A percentile compares a stretch with the other conserved stretches of the same genome.
phyloP scores from a whole-genome alignment of 2,329 filamentous ascomycete genomes.

The Arthrinium puccinioides region DNA sequence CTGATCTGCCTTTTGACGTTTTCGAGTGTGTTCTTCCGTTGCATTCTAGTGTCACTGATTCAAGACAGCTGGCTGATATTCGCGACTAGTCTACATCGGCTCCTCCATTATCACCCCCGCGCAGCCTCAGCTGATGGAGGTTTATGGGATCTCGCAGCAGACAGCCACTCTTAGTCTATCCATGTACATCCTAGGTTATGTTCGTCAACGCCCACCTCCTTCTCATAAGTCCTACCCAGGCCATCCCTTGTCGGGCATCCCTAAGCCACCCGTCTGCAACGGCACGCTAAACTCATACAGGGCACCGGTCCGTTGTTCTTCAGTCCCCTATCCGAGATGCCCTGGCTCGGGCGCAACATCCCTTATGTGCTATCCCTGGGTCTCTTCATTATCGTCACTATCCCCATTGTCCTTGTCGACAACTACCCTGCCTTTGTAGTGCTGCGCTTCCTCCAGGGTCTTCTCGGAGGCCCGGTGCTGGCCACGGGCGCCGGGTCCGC shows the following conservation, averaged over 20 bases:
- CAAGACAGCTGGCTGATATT: no score
- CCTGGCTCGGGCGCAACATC: constrained; percentile 47
- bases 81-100: constrained; percentile 20
- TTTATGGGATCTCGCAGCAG: constrained; percentile 11
- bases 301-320: constrained; percentile 42
- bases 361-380: constrained; percentile 50
- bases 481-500: constrained; percentile 20
- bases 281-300: no score
- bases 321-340: constrained; percentile 51
- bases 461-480: constrained; percentile 26
- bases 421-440: constrained; percentile 48
- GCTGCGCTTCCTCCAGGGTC: constrained; percentile 43
- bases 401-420: constrained; percentile 44
- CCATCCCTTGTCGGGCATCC: no score
- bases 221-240: no score
- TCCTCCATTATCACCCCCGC: constrained; percentile 17
- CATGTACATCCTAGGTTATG: constrained; percentile 18
- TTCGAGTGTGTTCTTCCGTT: no score
- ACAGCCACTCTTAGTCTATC: constrained; percentile 17
- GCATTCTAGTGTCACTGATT: no score
- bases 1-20: constrained; percentile 19
- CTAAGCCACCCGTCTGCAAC: no score
- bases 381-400: constrained; percentile 48
- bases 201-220: no score
- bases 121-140: constrained; percentile 8